Conservation (phyloP, 2,329 filamentous ascomycete genomes). For the Zasmidium cellare region DNA sequence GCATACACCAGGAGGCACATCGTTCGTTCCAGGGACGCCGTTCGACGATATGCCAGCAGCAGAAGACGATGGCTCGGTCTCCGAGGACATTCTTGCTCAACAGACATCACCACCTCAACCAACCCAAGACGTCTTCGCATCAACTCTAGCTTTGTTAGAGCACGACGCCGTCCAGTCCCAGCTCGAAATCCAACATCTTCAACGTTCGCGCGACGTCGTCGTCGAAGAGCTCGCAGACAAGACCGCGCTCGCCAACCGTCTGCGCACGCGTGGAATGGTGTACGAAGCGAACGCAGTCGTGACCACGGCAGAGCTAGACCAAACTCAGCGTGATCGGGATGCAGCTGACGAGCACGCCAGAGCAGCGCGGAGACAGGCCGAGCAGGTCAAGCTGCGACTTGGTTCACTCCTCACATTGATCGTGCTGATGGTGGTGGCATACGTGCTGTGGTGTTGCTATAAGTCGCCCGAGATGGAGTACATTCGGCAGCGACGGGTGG, state of each 20-base stretch:
- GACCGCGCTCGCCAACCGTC: neutral
- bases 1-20: neutral
- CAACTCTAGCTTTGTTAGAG: neutral
- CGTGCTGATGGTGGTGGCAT: neutral
- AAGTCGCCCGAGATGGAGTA: conserved; percentile 4
- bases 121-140: no score
- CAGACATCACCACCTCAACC: neutral
- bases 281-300: neutral
- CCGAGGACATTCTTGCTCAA: neutral
- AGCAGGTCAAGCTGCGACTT: neutral
- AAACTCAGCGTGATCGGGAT: neutral
- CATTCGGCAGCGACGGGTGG: neutral
- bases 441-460: neutral
- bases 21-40: neutral
- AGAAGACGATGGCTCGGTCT: neutral
- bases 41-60: neutral
- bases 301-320: neutral
- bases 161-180: neutral
- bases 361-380: neutral
- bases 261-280: neutral
- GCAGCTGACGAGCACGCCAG: neutral
- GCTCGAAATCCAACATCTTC: neutral
- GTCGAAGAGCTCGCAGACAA: neutral
- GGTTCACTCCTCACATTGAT: neutral
- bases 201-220: neutral